Base-by-base conservation (phyloP, 345 rosid species). In the Melaleuca alternifolia region DNA sequence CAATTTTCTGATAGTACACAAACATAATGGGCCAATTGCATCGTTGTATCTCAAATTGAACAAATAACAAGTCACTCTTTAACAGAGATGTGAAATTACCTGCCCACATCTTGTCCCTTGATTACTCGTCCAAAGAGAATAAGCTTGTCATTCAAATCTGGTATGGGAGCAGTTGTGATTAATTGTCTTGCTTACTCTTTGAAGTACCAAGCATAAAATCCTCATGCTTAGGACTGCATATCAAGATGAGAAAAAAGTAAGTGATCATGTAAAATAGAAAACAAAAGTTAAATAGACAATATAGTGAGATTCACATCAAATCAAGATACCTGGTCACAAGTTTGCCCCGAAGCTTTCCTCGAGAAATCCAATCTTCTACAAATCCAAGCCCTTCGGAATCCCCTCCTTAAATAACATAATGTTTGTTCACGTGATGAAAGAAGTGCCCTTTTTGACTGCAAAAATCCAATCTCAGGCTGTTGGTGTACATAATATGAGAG, bases 1-100 rank as follows among this genome's bases (percentile, higher is more conserved):
- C 99, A 24, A 96, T 97, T 94, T 97, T 98, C 99, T 96, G 93
- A n/a, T n/a, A n/a, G n/a, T n/a, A n/a, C n/a, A 62, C 85, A 79
- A 50, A 50, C 26, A 65, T 26, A 82, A 82, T 50, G 75, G 84
- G 50, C 88, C 82, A 56, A 82, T 54, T n/a, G 83, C 50, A 16
- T 30, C 23, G 50, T 54, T 33, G 30, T 54, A n/a, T 33, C 50
- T 65, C 54, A 0, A 50, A 41, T 24, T 44, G 82, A 51, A 81
- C 54, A 33, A 26, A 21, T 44, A 51, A 4, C 50, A 50, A 24
- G 37, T 9, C 7, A 54, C 23, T 37, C 57, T 84, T 54, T 54
- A 48, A 57, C 24, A 54, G 61, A 81, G 85, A 79, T 9, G 62
- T 51, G 65, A 54, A 44, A 33, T 86, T 89, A 96, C 98, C 98